phyloP scores from a whole-genome alignment of 768 basidiomycete species.

The Scleroderma bovista region DNA sequence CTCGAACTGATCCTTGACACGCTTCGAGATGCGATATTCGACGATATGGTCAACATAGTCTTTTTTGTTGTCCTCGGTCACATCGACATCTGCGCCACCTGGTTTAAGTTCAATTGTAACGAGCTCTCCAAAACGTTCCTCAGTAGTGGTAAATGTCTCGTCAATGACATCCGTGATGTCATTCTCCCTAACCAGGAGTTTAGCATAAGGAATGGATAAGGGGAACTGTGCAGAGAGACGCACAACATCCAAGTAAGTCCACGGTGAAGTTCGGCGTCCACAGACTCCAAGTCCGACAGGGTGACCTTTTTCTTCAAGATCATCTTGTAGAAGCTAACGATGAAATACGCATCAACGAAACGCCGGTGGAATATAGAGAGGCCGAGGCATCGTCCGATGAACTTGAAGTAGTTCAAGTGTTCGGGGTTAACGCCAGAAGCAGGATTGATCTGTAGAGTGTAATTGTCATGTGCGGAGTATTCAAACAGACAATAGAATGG shows the following conservation, averaged over 20 bases:
- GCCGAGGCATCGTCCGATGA: conserved; percentile 93
- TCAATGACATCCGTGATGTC: conserved; percentile 98
- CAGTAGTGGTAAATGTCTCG: conserved; percentile 94
- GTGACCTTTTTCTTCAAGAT: conserved; percentile 97
- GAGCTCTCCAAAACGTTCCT: conserved; percentile 98
- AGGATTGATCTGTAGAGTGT: conserved; percentile 98
- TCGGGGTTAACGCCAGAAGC: conserved; percentile 98
- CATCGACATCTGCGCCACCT: conserved; percentile 78
- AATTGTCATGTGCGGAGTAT: conserved; percentile 99
- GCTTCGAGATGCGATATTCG: conserved; percentile 94
- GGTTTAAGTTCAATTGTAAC: conserved; percentile 94
- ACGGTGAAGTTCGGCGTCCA: conserved; percentile 91
- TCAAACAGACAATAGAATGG: conserved; percentile 99
- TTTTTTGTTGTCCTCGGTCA: conserved; percentile 98
- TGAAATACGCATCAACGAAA: conserved; percentile 99
- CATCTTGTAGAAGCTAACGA: conserved; percentile 99
- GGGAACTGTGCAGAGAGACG: conserved; percentile 26
- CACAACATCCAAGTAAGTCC: conserved; percentile 99
- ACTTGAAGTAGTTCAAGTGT: conserved; percentile 99
- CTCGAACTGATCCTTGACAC: conserved; percentile 98
- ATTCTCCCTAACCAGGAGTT: conserved; percentile 65
- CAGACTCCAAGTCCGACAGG: conserved; percentile 89
- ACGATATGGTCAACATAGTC: conserved; percentile 94
- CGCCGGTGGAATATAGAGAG: conserved; percentile 98
- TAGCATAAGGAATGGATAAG: conserved; percentile 6